Percentiles rank a stretch among this genome's conserved stretches.
These are phyloP conservation scores for Neospermospora avenae DNA, from an alignment of 2,329 filamentous ascomycete genomes.

Conservation along the genomic window DNA sequence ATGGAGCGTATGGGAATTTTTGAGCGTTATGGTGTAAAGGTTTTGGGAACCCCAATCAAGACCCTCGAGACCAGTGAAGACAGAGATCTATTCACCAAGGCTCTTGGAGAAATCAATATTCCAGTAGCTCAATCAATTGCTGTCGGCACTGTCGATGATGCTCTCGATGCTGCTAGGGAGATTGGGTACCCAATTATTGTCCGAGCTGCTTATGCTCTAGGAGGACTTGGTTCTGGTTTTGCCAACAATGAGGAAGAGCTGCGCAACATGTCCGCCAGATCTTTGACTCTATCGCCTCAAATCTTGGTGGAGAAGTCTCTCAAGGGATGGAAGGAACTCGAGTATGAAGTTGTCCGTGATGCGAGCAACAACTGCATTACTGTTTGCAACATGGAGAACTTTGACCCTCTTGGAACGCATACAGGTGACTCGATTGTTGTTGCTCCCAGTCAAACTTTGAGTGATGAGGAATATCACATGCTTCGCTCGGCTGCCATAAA, in stretches of 20 bases:
- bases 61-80: slow-evolving; percentile 95
- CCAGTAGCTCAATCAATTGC: slow-evolving; percentile 96
- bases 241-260: slow-evolving; percentile 93
- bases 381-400: slow-evolving; percentile 99
- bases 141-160: slow-evolving; percentile 86
- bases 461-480: slow-evolving; percentile 99
- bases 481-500: slow-evolving; percentile 96
- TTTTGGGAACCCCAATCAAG: slow-evolving; percentile 90
- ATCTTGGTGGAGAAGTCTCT: slow-evolving; percentile 98
- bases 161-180: slow-evolving; percentile 77
- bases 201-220: slow-evolving; percentile 92
- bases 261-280: slow-evolving; percentile 87
- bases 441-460: slow-evolving; percentile 92
- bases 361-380: slow-evolving; percentile 98
- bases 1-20: slow-evolving; percentile 97
- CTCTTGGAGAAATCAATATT: slow-evolving; percentile 94
- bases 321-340: slow-evolving; percentile 99
- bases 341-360: slow-evolving; percentile 97
- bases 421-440: slow-evolving; percentile 99
- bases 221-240: slow-evolving; percentile 94
- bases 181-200: slow-evolving; percentile 98
- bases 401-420: slow-evolving; percentile 94
- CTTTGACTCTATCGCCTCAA: slow-evolving; percentile 89
- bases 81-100: slow-evolving; percentile 92
- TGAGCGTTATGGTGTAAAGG: slow-evolving; percentile 91